These are phyloP conservation scores for Colletotrichum melonis DNA, from an alignment of 2,329 filamentous ascomycete genomes.

Conservation along the genomic window DNA sequence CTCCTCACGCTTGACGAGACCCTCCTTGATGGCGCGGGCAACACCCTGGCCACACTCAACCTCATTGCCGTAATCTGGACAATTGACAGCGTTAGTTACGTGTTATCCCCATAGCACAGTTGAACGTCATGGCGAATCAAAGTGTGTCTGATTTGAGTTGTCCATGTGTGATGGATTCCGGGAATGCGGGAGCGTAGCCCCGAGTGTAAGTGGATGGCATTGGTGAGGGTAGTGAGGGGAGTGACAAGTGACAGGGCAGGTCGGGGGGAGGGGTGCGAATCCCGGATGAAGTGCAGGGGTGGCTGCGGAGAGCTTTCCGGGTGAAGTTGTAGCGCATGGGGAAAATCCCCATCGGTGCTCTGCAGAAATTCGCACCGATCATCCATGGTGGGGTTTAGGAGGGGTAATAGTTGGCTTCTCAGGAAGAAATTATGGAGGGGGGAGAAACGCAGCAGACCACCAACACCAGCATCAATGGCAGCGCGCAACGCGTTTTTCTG, in stretches of 20 bases:
- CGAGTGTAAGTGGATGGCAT: slow-evolving; percentile 19
- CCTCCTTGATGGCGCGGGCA: slow-evolving; percentile 82
- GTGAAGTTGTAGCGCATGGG: slow-evolving; percentile 18
- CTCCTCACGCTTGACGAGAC: slow-evolving; percentile 84
- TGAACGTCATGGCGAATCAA: neutral
- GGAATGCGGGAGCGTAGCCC: slow-evolving; percentile 6
- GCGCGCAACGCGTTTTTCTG: neutral
- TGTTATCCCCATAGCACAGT: neutral
- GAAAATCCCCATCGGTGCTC: neutral
- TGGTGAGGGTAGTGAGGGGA: neutral
- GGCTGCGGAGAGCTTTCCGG: slow-evolving; percentile 31
- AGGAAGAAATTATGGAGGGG: slow-evolving; percentile 14
- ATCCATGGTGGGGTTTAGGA: slow-evolving; percentile 36
- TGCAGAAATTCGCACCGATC: slow-evolving; percentile 23
- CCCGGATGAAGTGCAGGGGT: slow-evolving; percentile 5
- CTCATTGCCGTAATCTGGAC: slow-evolving; percentile 84
- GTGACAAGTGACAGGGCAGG: neutral
- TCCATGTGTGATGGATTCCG: slow-evolving; percentile 4
- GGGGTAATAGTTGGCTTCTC: slow-evolving; percentile 27
- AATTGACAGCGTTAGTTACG: slow-evolving; percentile 3
- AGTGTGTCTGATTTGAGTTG: neutral
- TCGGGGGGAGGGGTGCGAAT: slow-evolving; percentile 5
- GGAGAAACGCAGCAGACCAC: slow-evolving; percentile 8
- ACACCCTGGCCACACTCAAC: slow-evolving; percentile 81
- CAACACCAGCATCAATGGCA: neutral